phyloP scores from a whole-genome alignment of 345 rosid species.

The Lenwebbia sp. region DNA sequence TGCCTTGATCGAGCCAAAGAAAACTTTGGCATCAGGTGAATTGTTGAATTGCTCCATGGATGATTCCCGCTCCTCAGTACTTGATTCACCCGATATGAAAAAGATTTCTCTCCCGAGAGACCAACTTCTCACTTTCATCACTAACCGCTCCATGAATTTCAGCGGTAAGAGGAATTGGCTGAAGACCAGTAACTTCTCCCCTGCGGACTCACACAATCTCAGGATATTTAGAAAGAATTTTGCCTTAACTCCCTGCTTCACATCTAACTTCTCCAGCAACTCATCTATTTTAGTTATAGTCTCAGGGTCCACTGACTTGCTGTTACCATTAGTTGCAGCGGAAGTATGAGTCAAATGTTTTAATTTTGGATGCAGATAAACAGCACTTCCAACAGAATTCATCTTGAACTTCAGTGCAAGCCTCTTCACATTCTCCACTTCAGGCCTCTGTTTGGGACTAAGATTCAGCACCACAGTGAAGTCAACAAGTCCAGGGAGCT shows the following conservation, averaged over 20 bases:
- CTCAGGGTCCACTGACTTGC: neutral
- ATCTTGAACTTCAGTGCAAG: conserved; percentile 46
- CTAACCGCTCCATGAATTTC: conserved; percentile 56
- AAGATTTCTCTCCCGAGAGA: conserved; percentile 48
- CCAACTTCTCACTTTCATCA: conserved; percentile 51
- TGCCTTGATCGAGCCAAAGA: conserved; percentile 86
- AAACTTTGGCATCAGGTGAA: conserved; percentile 60
- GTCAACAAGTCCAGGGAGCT: conserved; percentile 79
- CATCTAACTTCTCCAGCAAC: conserved; percentile 28
- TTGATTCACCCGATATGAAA: conserved; percentile 65
- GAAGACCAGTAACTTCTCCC: conserved; percentile 75
- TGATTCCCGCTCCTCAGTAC: conserved; percentile 53
- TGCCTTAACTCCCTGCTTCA: conserved; percentile 74
- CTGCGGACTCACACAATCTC: conserved; percentile 43
- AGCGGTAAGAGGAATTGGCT: conserved; percentile 74
- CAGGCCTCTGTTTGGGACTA: conserved; percentile 40
- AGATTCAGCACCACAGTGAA: conserved; percentile 69
- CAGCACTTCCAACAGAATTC: conserved; percentile 51
- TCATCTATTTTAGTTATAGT: conserved; percentile 34
- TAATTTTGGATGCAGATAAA: conserved; percentile 62
- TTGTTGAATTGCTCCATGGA: conserved; percentile 77
- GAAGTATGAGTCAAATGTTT: conserved; percentile 20
- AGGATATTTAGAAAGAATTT: conserved; percentile 68
- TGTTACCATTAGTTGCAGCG: conserved; percentile 16
- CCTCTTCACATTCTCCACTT: conserved; percentile 33